A percentile compares a stretch with the other conserved stretches of the same genome.
Conservation (phyloP, 306 rosid genomes). For the Cicer chorassanicum region DNA sequence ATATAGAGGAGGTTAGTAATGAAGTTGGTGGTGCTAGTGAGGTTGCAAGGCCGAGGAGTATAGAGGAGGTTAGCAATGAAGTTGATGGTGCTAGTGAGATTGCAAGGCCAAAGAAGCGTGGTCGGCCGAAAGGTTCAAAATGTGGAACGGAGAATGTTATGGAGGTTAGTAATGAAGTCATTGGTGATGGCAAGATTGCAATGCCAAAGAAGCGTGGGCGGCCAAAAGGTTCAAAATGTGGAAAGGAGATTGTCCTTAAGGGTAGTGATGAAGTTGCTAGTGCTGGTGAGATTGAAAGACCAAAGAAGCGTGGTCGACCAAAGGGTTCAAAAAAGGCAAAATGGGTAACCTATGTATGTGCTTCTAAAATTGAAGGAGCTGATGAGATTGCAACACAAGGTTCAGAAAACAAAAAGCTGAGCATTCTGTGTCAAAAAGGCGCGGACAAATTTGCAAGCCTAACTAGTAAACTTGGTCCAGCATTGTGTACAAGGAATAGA, state of each 20-base stretch:
- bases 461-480: slow-evolving; percentile 4
- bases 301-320: slow-evolving; percentile 39
- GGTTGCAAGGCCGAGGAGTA: slow-evolving; percentile 1
- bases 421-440: not conserved
- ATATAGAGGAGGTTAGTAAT: slow-evolving; percentile 17
- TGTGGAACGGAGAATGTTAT: not conserved
- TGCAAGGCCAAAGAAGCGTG: slow-evolving; percentile 25
- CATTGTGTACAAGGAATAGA: slow-evolving; percentile 16
- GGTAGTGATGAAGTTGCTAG: not conserved
- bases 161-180: slow-evolving; percentile 34
- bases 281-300: not conserved
- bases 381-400: slow-evolving; percentile 25
- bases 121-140: slow-evolving; percentile 39
- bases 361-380: not conserved
- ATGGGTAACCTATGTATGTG: not conserved
- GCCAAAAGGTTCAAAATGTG: slow-evolving; percentile 2
- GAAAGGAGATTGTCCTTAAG: not conserved
- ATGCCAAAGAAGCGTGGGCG: slow-evolving; percentile 22
- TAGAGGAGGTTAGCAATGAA: slow-evolving; percentile 10
- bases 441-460: not conserved
- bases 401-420: slow-evolving; percentile 40
- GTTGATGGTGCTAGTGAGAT: not conserved
- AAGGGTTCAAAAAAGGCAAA: slow-evolving; percentile 37
- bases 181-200: not conserved
- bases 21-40: slow-evolving; percentile 14